Conservation (phyloP, 257 asterid species). For the Apocynum venetum region DNA sequence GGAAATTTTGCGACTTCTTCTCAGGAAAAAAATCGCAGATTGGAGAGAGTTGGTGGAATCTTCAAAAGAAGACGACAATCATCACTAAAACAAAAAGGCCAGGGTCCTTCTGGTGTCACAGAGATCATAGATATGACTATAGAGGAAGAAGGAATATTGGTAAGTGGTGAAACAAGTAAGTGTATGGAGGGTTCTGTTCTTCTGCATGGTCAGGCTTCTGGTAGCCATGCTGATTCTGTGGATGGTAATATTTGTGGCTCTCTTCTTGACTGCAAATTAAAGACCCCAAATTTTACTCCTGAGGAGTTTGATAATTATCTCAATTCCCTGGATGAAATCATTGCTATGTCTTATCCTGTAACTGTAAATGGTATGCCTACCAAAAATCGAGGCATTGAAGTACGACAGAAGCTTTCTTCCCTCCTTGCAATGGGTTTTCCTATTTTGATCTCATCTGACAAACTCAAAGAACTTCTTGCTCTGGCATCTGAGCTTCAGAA, state of each 20-base stretch:
- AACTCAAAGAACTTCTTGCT: conserved; percentile 19
- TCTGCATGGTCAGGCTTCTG: conserved; percentile 7
- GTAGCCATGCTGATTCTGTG: background rate
- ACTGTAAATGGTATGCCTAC: conserved; percentile 1
- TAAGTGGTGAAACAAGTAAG: background rate
- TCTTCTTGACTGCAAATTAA: conserved; percentile 4
- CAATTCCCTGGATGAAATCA: conserved; percentile 35
- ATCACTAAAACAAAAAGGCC: background rate
- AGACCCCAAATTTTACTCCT: conserved; percentile 11
- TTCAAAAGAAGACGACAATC: background rate
- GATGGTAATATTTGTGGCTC: background rate
- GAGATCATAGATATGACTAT: background rate
- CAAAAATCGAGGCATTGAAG: conserved; percentile 15
- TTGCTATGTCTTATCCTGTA: conserved; percentile 12
- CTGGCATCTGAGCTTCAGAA: conserved; percentile 30
- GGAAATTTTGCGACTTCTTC: background rate
- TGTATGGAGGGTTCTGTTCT: background rate
- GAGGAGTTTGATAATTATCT: conserved; percentile 38
- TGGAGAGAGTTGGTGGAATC: background rate
- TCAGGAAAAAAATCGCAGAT: background rate
- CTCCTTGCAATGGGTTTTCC: conserved; percentile 33
- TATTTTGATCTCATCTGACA: conserved; percentile 26
- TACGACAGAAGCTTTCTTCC: conserved; percentile 32
- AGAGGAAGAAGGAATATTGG: background rate
- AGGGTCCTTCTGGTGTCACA: background rate